Percentiles rank a stretch among this genome's conserved stretches.
These are phyloP conservation scores for Cokeromyces recurvatus DNA, from an alignment of 371 early-diverging fungal genomes.

Conservation along the genomic window DNA sequence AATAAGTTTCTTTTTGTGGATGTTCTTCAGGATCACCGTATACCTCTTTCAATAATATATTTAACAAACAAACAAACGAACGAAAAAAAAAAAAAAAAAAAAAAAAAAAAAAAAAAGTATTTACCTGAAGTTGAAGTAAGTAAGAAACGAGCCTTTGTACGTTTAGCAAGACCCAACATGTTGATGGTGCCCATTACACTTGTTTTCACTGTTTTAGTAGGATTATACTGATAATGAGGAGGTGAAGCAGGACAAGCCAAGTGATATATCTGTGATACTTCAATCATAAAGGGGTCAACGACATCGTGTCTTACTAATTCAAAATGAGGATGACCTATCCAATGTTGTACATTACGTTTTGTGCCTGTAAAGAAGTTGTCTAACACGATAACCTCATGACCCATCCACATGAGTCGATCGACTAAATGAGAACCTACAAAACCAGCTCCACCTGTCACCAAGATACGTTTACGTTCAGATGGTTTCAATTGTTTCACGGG, in stretches of 20 bases:
- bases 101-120: neutral
- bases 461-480: conserved; percentile 66
- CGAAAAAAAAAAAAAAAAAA: too few relatives aligned
- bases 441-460: conserved; percentile 91
- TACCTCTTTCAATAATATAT: too few relatives aligned
- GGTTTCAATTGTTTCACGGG: conserved; percentile 50
- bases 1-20: conserved; percentile 84
- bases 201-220: conserved; percentile 86
- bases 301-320: conserved; percentile 86
- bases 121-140: conserved; percentile 83
- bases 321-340: conserved; percentile 87
- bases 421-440: conserved; percentile 89
- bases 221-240: conserved; percentile 87
- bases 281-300: conserved; percentile 77
- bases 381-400: conserved; percentile 78
- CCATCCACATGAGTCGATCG: conserved; percentile 84
- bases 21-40: conserved; percentile 90
- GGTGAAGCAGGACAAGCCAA: conserved; percentile 89
- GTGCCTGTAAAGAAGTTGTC: conserved; percentile 88
- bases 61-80: neutral
- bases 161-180: conserved; percentile 86
- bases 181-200: conserved; percentile 87
- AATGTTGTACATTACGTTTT: conserved; percentile 70
- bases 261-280: conserved; percentile 85
- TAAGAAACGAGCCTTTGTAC: conserved; percentile 77